These are phyloP conservation scores for Pestalotiopsis sp. DNA, from an alignment of 2,329 filamentous ascomycete species.

Conservation along the genomic window DNA sequence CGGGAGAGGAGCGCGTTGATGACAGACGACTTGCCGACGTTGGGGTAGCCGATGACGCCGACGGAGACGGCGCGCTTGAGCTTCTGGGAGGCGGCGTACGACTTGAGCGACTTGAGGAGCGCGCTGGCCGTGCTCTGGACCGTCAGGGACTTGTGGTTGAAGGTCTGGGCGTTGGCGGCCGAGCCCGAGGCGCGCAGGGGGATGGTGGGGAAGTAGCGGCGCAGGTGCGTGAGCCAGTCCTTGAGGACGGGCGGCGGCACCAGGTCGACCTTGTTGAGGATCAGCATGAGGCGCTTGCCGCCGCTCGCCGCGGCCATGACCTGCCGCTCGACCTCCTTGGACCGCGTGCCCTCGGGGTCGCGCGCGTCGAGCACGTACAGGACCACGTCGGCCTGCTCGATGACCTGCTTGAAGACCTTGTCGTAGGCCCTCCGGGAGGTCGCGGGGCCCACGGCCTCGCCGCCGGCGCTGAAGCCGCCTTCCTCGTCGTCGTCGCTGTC, in stretches of 20 bases:
- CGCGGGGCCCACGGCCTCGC: constrained; percentile 54
- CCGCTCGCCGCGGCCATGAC: constrained; percentile 86
- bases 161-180: constrained; percentile 84
- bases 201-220: constrained; percentile 87
- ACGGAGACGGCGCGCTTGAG: constrained; percentile 89
- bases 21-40: constrained; percentile 94
- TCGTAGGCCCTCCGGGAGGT: constrained; percentile 86
- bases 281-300: constrained; percentile 84
- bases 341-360: constrained; percentile 88
- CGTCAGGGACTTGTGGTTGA: constrained; percentile 89
- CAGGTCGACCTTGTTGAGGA: constrained; percentile 95
- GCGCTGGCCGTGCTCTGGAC: constrained; percentile 83
- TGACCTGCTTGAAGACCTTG: constrained; percentile 93
- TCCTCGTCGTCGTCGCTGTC: constrained; percentile 28
- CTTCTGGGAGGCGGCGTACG: constrained; percentile 80
- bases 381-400: constrained; percentile 86
- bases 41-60: constrained; percentile 93
- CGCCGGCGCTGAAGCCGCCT: constrained; percentile 47
- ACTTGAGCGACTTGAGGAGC: constrained; percentile 87
- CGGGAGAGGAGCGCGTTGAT: constrained; percentile 89
- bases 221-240: constrained; percentile 81
- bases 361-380: constrained; percentile 92
- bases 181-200: constrained; percentile 83
- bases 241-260: constrained; percentile 81
- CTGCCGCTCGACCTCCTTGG: constrained; percentile 85